Conservation (phyloP, 306 rosid genomes). For the Fragaria iinumae region DNA sequence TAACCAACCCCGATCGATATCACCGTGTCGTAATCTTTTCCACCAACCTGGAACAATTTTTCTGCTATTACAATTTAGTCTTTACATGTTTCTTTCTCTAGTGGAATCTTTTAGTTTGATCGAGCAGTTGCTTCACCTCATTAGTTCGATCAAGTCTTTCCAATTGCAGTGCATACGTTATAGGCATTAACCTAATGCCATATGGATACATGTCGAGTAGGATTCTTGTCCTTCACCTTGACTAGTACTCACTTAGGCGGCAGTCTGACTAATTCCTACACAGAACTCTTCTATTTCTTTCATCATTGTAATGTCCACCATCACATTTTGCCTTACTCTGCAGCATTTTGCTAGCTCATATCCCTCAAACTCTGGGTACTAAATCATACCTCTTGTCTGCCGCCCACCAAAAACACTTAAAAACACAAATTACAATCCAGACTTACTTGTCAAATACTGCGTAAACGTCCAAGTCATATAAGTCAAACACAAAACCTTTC, state of each 20-base stretch:
- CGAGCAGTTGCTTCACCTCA: background rate
- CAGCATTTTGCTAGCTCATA: slow-evolving; percentile 5
- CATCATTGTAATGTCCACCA: slow-evolving; percentile 14
- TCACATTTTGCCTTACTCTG: slow-evolving; percentile 5
- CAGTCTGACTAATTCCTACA: slow-evolving; percentile 8
- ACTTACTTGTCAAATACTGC: background rate
- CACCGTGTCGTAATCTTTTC: background rate
- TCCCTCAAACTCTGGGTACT: background rate
- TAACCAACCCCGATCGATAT: background rate
- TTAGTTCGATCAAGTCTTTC: background rate
- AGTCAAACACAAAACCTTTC: background rate
- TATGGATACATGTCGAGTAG: background rate
- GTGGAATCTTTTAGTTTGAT: background rate
- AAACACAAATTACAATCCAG: background rate
- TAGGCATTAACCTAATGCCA: background rate
- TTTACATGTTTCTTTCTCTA: background rate
- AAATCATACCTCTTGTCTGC: background rate
- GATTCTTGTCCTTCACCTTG: slow-evolving; percentile 1
- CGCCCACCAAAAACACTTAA: slow-evolving; percentile 1
- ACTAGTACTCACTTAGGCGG: background rate
- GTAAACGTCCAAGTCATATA: slow-evolving; percentile 4
- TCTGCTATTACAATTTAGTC: too few species aligned
- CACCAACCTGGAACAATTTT: too few species aligned
- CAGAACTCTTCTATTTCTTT: background rate
- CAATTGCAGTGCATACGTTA: background rate